Evolutionary conservation across 108 stramenopile species (phyloP), one percentile per base, ranked within the genome.

Genomic region (Ochromonas danica): DNA sequence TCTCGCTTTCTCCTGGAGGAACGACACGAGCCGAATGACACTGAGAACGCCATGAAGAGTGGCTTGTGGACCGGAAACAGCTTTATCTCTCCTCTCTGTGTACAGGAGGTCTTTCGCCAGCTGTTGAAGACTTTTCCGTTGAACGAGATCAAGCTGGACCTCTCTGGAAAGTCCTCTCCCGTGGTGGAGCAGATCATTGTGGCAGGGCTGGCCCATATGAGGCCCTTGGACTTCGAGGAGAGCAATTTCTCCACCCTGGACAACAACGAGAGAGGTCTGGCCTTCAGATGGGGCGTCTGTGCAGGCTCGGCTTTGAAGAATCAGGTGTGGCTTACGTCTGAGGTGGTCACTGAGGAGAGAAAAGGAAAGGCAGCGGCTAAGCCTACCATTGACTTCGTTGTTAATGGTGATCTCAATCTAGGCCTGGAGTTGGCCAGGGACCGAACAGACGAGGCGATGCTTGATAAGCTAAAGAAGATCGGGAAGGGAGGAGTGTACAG

Each of bases 381-480:
- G 51, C 51, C 51, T 57, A 57, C 51, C 51, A 57, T 57, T 57
- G 51, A 57, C 51, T 57, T 57, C 51, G 51, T 57, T 57, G 51
- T 57, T 57, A 57, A 57, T 57, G 51, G 51, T 57, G 51, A 57
- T 57, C 51, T 57, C 51, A 57, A 57, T 57, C 51, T 57, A 57
- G 51, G 51, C 51, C 51, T 57, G 51, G 51, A 57, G 51, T 57
- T 57, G 51, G 51, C 51, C 51, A 57, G 51, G 51, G 51, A 57
- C 51, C 51, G 51, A 57, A 57, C 51, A 57, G 51, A 57, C 51
- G 51, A 57, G 51, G 51, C 51, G 51, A 57, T 57, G 51, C 51
- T 57, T 57, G 51, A 57, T 22, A 57, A 57, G 51, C 51, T 57
- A 22, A 57, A 57, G 51, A 57, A 57, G 51, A 57, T 57, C 51